Conservation (phyloP, 2,329 filamentous ascomycete species). For the Ceratocystis variospora region DNA sequence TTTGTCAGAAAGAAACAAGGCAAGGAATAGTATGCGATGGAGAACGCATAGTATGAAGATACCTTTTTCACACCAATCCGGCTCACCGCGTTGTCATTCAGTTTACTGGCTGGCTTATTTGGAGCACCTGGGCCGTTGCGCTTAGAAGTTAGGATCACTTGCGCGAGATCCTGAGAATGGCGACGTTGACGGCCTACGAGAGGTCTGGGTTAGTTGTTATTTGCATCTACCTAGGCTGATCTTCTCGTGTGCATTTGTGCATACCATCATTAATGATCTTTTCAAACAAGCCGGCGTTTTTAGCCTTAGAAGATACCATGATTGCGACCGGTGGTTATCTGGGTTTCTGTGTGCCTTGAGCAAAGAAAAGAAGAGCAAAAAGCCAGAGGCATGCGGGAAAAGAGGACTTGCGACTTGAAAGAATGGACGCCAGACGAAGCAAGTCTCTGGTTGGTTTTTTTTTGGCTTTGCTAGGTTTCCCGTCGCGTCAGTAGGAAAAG, state of each 20-base stretch:
- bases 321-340: background rate
- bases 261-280: conserved; percentile 42
- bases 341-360: background rate
- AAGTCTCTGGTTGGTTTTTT: background rate
- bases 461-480: background rate
- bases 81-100: conserved; percentile 40
- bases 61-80: conserved; percentile 63
- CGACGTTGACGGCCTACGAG: conserved; percentile 49
- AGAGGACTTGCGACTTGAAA: background rate
- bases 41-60: conserved; percentile 20
- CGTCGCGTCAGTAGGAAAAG: conserved; percentile 1
- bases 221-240: background rate
- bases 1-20: background rate
- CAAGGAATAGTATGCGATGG: conserved; percentile 2
- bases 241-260: conserved; percentile 9
- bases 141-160: conserved; percentile 50
- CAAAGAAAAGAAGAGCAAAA: background rate
- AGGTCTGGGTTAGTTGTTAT: background rate
- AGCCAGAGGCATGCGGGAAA: background rate
- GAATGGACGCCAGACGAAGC: background rate
- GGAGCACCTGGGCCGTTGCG: conserved; percentile 45
- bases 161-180: conserved; percentile 57
- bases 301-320: conserved; percentile 27
- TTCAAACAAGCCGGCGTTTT: conserved; percentile 38
- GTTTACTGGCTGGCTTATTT: background rate